Base-by-base conservation (phyloP, 495 filamentous ascomycete genomes). In the Trichoderma reesei region DNA sequence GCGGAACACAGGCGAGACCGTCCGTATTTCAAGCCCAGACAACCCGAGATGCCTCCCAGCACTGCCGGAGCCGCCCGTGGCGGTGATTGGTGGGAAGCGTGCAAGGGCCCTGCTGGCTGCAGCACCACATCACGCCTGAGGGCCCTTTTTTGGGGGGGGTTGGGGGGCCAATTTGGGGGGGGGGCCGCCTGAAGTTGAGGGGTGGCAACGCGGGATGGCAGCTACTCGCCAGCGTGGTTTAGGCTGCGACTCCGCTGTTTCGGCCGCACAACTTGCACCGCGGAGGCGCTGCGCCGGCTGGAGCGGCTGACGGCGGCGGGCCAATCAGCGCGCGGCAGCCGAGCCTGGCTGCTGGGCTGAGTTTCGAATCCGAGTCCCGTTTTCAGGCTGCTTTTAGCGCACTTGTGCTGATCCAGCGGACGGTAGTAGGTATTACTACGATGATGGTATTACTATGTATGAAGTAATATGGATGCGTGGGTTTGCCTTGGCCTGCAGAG, bases 191-290 rank as follows among this genome's bases (percentile, higher is more conserved):
- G 26, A 26, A 26, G 26, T 26, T 26, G 51, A 10, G 26, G 51
- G 51, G 26, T 56, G 51, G 51, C 51, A 56, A 56, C 26, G 46
- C 46, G 46, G 46, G 51, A 56, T 56, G 51, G 51, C 26, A 56
- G 51, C 8, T 39, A 39, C 51, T 56, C 51, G 51, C 33, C 51
- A 56, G 51, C 26, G 51, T 56, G 14, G 51, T 34, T 56, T 56
- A 56, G 51, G 51, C 51, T 56, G 51, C 5, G 26, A 11, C 20
- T 56, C 51, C 51, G 51, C 51, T 56, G 51, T 56, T 56, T 56
- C 51, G 51, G 51, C 51, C 51, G 51, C 51, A 56, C 51, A 56
- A 56, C 26, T 26, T 56, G 51, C 51, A 56, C 51, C 51, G 51
- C 51, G 31, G 34, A 33, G 51, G 51, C 51, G 51, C 51, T 56